Percentiles rank a stretch among this genome's conserved stretches.
Evolutionary conservation across 306 rosid genomes (phyloP).

Genomic region (Lathyrus tuberosus): DNA sequence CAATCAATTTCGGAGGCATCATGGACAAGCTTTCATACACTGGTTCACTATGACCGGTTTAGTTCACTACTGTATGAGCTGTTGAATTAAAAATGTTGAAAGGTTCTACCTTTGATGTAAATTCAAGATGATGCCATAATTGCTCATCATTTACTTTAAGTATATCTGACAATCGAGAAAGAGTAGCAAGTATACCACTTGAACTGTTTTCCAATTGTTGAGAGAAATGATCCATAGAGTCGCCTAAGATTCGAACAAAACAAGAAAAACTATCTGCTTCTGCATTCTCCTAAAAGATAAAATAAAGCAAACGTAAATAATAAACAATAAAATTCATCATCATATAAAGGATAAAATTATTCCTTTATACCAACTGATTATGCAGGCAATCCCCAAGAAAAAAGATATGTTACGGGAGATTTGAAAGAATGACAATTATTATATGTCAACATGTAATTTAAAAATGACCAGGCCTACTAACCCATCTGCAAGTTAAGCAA

Average conservation of each 20-base stretch:
- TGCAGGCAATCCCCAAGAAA: no score
- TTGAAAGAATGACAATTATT: no score
- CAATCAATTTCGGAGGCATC: no score
- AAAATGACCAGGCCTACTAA: no score
- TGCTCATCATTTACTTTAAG: conserved; percentile 68
- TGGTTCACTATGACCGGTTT: no score
- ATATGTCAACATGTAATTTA: no score
- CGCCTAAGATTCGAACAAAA: conserved; percentile 75
- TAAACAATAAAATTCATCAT: no score
- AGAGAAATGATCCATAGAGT: conserved; percentile 83
- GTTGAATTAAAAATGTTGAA: conserved; percentile 1
- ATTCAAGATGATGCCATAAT: conserved; percentile 81
- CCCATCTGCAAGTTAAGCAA: no score
- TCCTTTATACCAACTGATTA: no score
- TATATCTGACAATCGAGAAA: conserved; percentile 66
- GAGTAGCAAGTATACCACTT: conserved; percentile 73
- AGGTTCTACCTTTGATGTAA: conserved; percentile 62
- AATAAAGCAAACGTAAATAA: conserved; percentile 9
- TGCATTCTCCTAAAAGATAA: conserved; percentile 58
- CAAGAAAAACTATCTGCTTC: conserved; percentile 89
- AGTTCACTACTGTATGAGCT: conserved; percentile 21
- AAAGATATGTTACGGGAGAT: no score
- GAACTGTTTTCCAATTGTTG: conserved; percentile 79
- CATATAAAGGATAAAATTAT: no score
- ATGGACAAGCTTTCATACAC: no score